These are phyloP conservation scores for Cercophora samala DNA, from an alignment of 495 filamentous ascomycete genomes.

Conservation along the genomic window DNA sequence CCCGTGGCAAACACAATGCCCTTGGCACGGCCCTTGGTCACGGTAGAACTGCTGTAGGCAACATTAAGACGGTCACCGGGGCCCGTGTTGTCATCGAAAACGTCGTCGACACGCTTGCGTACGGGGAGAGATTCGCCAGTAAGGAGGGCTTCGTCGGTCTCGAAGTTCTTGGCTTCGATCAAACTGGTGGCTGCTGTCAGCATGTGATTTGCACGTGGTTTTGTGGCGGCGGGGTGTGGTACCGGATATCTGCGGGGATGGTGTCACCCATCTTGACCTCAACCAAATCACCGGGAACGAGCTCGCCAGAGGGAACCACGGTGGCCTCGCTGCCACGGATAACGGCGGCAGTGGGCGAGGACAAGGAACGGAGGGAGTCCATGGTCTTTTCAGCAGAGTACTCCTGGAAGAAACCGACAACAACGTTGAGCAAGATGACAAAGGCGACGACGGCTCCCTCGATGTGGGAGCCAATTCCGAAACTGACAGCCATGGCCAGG, in stretches of 20 bases:
- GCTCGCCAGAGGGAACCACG: slow-evolving; percentile 78
- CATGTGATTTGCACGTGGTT: neutral
- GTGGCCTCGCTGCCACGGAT: slow-evolving; percentile 66
- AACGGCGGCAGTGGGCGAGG: slow-evolving; percentile 73
- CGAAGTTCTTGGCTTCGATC: slow-evolving; percentile 75
- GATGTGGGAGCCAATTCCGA: slow-evolving; percentile 74
- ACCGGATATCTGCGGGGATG: slow-evolving; percentile 63
- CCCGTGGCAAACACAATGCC: slow-evolving; percentile 68
- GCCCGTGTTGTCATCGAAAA: slow-evolving; percentile 43
- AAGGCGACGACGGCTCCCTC: slow-evolving; percentile 80
- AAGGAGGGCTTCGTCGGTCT: slow-evolving; percentile 41
- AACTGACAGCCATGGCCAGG: slow-evolving; percentile 79
- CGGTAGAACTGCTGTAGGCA: slow-evolving; percentile 63
- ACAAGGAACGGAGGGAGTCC: slow-evolving; percentile 71
- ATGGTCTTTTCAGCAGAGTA: slow-evolving; percentile 87
- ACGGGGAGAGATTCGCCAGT: slow-evolving; percentile 67
- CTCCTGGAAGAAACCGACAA: slow-evolving; percentile 76
- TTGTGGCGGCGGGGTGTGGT: slow-evolving; percentile 1
- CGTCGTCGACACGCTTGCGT: slow-evolving; percentile 34
- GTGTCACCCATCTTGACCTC: slow-evolving; percentile 77
- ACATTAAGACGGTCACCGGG: slow-evolving; percentile 66
- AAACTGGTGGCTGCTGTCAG: slow-evolving; percentile 37
- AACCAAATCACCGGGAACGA: slow-evolving; percentile 71
- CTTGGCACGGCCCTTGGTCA: slow-evolving; percentile 64
- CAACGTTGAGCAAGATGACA: slow-evolving; percentile 76